Base-by-base conservation (phyloP, 345 rosid species). In the Draba incana region DNA sequence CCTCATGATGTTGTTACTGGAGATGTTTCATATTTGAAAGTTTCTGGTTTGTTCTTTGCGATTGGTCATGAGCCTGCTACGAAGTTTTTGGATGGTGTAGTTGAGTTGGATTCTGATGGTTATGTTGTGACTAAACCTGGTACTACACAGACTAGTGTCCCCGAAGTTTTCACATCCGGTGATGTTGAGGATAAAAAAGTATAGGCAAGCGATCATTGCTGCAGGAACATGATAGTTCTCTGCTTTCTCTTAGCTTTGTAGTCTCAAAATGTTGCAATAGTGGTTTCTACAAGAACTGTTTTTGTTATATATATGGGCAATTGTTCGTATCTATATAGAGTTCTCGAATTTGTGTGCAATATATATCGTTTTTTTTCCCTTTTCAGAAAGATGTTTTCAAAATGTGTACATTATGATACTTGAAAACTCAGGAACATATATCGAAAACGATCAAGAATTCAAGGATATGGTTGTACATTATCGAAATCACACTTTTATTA, bases 11-110 rank as follows among this genome's bases (percentile, higher is more conserved):
- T 82, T 35, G 82, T 81, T 30, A 89, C 78, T 1, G 96, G 89
- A 2, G 84, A 84, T 57, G 82, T 91, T 44, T 66, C 87, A 0
- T 89, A 88, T 64, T 79, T 94, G 85, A 81, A 84, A 78, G 99
- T 81, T 4, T 72, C 81, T 15, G 99, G 99, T 12, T 72, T 94
- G 83, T 94, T 94, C 79, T 94, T 91, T 57, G 99, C 99, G 14
- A 91, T 91, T 52, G 99, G 99, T 16, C 99, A 94, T 54, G 99
- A 94, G 71, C 99, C 99, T 2, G 98, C 98, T 1, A 94, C 98
- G 4, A 88, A 82, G 82, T 94, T 94, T 77, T 77, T 94, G 78
- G 87, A 85, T 42, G 92, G 96, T 45, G 91, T 77, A 75, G 75
- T 94, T 70, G 49, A 89, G 70, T 75, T 94, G 16, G 93, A 91